phyloP scores from a whole-genome alignment of 169 alveolate genomes.

The Plasmodium malariae region DNA sequence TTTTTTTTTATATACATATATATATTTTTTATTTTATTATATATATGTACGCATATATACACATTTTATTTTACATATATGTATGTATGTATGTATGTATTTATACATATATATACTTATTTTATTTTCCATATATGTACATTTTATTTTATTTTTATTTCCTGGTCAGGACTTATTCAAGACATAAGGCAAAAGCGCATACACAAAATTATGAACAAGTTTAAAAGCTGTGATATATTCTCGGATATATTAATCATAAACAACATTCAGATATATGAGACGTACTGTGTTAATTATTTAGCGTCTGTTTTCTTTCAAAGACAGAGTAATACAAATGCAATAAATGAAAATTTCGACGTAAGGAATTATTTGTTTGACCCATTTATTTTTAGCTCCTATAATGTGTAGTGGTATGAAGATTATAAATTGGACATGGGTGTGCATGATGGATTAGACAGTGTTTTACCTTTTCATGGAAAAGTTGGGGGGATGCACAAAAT shows the following conservation, averaged over 20 bases:
- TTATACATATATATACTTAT: background rate
- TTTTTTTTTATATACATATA: background rate
- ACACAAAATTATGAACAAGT: conserved; percentile 65
- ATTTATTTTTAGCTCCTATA: conserved; percentile 62
- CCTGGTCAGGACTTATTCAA: conserved; percentile 48
- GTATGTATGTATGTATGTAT: background rate
- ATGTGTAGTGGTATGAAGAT: background rate
- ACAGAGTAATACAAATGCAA: conserved; percentile 1
- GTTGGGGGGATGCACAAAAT: too few species aligned
- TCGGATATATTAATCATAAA: conserved; percentile 60
- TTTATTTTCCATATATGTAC: background rate
- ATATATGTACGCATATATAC: background rate
- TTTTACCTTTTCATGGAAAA: too few species aligned
- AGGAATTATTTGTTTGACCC: conserved; percentile 72
- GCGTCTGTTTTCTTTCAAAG: conserved; percentile 75
- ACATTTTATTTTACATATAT: background rate
- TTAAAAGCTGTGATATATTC: conserved; percentile 44
- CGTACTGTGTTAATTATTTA: conserved; percentile 72
- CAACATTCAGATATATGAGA: conserved; percentile 73
- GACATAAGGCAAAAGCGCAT: conserved; percentile 72
- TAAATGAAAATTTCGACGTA: conserved; percentile 50
- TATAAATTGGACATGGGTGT: too few species aligned
- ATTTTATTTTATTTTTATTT: background rate
- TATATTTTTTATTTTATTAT: background rate
- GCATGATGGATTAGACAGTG: too few species aligned